phyloP scores from a whole-genome alignment of 108 stramenopile genomes.

The Bacterosira constricta region DNA sequence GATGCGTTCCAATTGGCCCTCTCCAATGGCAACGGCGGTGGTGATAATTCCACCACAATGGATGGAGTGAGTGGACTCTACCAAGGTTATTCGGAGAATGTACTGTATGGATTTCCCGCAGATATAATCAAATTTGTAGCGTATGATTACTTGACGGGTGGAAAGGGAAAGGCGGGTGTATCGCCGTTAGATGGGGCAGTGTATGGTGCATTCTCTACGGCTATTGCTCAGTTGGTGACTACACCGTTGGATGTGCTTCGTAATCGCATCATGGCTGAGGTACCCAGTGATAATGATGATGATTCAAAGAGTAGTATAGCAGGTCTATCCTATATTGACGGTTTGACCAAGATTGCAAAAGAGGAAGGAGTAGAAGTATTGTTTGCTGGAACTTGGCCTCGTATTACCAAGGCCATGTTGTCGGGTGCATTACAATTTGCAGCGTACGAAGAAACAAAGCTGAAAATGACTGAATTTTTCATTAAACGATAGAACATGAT shows the following conservation, averaged over 20 bases:
- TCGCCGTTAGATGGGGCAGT: conserved; percentile 67
- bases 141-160: conserved; percentile 64
- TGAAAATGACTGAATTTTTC: conserved; percentile 55
- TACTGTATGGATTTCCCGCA: conserved; percentile 80
- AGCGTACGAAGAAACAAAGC: conserved; percentile 88
- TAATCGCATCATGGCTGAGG: conserved; percentile 76
- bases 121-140: conserved; percentile 81
- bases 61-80: conserved; percentile 54
- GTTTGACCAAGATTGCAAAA: conserved; percentile 46
- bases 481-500: conserved; percentile 10
- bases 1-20: conserved; percentile 54
- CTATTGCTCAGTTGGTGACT: conserved; percentile 67
- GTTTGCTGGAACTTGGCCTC: conserved; percentile 74
- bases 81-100: conserved; percentile 79
- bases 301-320: neutral
- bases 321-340: conserved; percentile 48
- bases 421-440: conserved; percentile 89
- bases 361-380: conserved; percentile 69
- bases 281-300: neutral
- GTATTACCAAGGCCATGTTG: conserved; percentile 78
- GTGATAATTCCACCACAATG: conserved; percentile 16
- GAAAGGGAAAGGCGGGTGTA: conserved; percentile 40
- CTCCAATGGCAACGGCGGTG: conserved; percentile 4
- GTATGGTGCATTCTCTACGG: conserved; percentile 75
- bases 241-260: conserved; percentile 84